These are phyloP conservation scores for Ophiostoma himal-ulmi DNA, from an alignment of 2,329 filamentous ascomycete genomes.

Conservation along the genomic window DNA sequence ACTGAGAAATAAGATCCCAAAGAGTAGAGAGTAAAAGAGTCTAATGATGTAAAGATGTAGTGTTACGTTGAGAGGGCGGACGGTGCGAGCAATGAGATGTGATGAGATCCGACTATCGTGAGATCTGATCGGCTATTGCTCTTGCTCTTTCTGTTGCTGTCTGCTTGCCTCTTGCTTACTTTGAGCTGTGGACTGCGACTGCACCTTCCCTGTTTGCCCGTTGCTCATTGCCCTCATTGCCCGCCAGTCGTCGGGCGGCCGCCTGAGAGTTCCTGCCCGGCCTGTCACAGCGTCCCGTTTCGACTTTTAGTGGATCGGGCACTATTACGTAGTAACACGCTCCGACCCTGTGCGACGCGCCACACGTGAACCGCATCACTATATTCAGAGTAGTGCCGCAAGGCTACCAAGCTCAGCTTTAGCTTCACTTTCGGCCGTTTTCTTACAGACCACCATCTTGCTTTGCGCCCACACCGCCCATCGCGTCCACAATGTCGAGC, in stretches of 20 bases:
- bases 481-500: slow-evolving; percentile 43
- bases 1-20: not conserved
- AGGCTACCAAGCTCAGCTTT: slow-evolving; percentile 8
- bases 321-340: not conserved
- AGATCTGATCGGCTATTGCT: slow-evolving; percentile 1
- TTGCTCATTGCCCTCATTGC: not conserved
- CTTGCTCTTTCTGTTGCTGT: not conserved
- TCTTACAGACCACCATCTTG: not conserved
- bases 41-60: not conserved
- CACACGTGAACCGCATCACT: not conserved
- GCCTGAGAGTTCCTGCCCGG: not conserved
- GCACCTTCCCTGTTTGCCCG: not conserved
- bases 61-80: not conserved
- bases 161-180: not conserved
- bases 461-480: not conserved
- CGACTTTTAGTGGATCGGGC: not conserved
- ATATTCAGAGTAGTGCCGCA: not conserved
- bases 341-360: not conserved
- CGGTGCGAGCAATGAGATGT: not conserved
- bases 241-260: not conserved
- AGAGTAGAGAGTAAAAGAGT: not conserved
- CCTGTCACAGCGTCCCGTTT: slow-evolving; percentile 1
- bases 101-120: slow-evolving; percentile 9
- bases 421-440: not conserved
- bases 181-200: not conserved